phyloP scores from a whole-genome alignment of 805 yeast genomes.

The Groenewaldozyma tartarivorans region DNA sequence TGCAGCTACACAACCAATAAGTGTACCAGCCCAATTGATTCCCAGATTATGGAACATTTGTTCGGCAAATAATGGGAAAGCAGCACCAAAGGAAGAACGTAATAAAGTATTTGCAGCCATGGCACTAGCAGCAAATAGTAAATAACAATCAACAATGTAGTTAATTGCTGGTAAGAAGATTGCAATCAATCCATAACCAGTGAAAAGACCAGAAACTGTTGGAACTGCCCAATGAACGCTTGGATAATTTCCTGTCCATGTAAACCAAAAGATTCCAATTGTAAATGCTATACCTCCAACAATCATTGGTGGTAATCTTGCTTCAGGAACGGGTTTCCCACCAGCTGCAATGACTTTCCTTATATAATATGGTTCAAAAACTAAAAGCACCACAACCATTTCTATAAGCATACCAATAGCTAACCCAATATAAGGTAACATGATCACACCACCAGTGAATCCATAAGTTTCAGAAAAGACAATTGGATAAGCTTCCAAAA shows the following conservation, averaged over 20 bases:
- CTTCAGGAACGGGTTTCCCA: constrained; percentile 69
- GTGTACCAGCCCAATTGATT: constrained; percentile 70
- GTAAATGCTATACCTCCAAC: constrained; percentile 65
- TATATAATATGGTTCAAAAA: constrained; percentile 45
- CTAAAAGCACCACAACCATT: constrained; percentile 40
- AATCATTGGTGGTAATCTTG: constrained; percentile 70
- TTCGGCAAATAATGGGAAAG: constrained; percentile 63
- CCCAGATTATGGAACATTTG: constrained; percentile 65
- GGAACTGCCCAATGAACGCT: constrained; percentile 78
- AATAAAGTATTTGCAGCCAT: constrained; percentile 65
- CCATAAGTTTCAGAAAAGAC: constrained; percentile 56
- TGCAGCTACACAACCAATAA: constrained; percentile 53
- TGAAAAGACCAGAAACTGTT: constrained; percentile 51
- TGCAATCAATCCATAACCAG: constrained; percentile 60
- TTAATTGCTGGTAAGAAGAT: constrained; percentile 64
- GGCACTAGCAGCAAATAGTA: constrained; percentile 70
- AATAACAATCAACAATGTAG: constrained; percentile 64
- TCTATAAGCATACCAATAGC: constrained; percentile 60
- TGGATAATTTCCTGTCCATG: constrained; percentile 80
- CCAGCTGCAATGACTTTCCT: constrained; percentile 41
- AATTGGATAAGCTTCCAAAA: constrained; percentile 67
- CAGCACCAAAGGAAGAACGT: constrained; percentile 62
- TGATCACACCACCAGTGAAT: constrained; percentile 50
- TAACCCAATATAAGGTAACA: constrained; percentile 73
- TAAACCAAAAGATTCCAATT: constrained; percentile 75